A percentile compares a stretch with the other conserved stretches of the same genome.
Conservation (phyloP, 345 rosid genomes). For the Acer saccharum region DNA sequence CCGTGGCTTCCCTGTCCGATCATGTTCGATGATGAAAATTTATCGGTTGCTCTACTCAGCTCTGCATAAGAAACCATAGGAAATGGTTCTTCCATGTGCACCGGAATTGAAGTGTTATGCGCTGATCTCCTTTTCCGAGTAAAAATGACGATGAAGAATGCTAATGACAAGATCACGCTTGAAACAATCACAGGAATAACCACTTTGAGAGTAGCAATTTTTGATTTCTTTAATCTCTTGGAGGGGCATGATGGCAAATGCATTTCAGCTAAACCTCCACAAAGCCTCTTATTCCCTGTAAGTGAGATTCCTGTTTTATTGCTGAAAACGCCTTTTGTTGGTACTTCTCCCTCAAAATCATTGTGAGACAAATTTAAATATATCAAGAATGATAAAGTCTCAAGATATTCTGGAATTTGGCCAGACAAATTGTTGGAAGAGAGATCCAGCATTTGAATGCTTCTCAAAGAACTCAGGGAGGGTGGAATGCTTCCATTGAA, state of each 20-base stretch:
- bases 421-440: neutral
- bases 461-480: too few species aligned
- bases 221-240: neutral
- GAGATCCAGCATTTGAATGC: too few species aligned
- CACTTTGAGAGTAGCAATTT: neutral
- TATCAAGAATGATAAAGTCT: neutral
- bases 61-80: constrained; percentile 7
- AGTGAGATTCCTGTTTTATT: neutral
- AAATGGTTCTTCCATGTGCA: neutral
- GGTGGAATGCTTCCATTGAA: too few species aligned
- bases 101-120: neutral
- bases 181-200: neutral
- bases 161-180: neutral
- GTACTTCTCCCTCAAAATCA: neutral
- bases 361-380: neutral
- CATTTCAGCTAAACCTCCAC: neutral
- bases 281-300: neutral
- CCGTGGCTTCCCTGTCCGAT: too few species aligned
- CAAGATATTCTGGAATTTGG: neutral
- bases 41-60: neutral
- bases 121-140: neutral
- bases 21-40: too few species aligned
- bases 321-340: neutral
- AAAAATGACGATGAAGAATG: neutral
- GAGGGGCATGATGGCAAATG: neutral